Evolutionary conservation across 331 rosid species (phyloP).

Genomic region (Ulmus americana): DNA sequence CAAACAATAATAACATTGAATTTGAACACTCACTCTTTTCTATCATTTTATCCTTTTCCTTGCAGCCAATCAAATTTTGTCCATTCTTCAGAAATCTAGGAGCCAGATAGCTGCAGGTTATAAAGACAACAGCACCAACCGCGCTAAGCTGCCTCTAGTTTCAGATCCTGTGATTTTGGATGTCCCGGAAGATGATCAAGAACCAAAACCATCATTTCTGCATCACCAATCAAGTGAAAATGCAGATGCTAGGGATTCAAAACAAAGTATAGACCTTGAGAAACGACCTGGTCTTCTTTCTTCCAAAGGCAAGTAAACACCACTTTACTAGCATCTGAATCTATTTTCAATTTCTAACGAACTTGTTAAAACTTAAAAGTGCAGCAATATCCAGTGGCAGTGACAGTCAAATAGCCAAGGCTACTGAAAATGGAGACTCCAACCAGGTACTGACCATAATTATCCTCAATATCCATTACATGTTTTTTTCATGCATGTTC

Average conservation of each 20-base stretch:
- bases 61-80: slow-evolving; percentile 76
- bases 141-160: slow-evolving; percentile 22
- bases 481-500: too few species aligned
- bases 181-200: slow-evolving; percentile 25
- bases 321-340: not conserved
- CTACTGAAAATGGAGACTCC: slow-evolving; percentile 23
- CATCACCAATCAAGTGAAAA: slow-evolving; percentile 25
- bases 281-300: slow-evolving; percentile 19
- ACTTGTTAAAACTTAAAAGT: slow-evolving; percentile 21
- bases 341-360: not conserved
- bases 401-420: slow-evolving; percentile 25
- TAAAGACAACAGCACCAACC: slow-evolving; percentile 17
- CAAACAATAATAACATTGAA: too few species aligned
- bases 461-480: not conserved
- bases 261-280: slow-evolving; percentile 6
- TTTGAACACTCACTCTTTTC: not conserved
- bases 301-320: slow-evolving; percentile 39
- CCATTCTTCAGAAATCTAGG: slow-evolving; percentile 53
- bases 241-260: slow-evolving; percentile 18
- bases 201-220: slow-evolving; percentile 10
- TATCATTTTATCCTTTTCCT: slow-evolving; percentile 7
- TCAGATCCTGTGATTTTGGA: slow-evolving; percentile 24
- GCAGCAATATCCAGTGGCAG: slow-evolving; percentile 35
- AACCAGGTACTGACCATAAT: slow-evolving; percentile 40
- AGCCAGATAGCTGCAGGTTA: slow-evolving; percentile 29